A percentile compares a stretch with the other conserved stretches of the same genome.
Conservation (phyloP, 2,329 filamentous ascomycete species). For the Colletotrichum australisinense region DNA sequence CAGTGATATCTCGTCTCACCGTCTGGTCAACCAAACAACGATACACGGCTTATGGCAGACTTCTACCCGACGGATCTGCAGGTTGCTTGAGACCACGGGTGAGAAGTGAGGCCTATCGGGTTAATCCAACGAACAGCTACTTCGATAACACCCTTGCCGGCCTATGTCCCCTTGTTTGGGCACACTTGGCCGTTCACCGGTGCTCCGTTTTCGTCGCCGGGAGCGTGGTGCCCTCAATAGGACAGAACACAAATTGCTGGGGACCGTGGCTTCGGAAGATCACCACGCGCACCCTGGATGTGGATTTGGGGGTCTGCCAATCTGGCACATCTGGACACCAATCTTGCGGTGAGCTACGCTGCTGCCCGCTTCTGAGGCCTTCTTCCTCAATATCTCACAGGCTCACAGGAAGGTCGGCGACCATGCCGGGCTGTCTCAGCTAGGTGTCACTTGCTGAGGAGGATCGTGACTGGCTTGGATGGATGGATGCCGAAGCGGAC, state of each 20-base stretch:
- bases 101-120: slow-evolving; percentile 4
- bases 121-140: neutral
- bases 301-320: slow-evolving; percentile 5
- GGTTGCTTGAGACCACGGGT: neutral
- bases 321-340: neutral
- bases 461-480: neutral
- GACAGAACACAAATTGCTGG: neutral
- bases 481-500: too few relatives aligned
- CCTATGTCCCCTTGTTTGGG: neutral
- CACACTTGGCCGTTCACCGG: slow-evolving; percentile 10
- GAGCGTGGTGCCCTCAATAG: slow-evolving; percentile 21
- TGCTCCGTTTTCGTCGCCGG: slow-evolving; percentile 9
- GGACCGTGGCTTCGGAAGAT: slow-evolving; percentile 13
- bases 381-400: neutral
- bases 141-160: neutral
- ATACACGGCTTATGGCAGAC: neutral
- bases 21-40: neutral
- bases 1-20: neutral
- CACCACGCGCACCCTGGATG: slow-evolving; percentile 29
- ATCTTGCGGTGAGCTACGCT: slow-evolving; percentile 25
- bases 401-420: slow-evolving; percentile 1
- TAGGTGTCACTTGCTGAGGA: neutral
- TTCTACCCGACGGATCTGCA: neutral
- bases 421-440: slow-evolving; percentile 21
- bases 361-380: neutral